Evolutionary conservation across 176 grass and related monocot species (phyloP).

Genomic region (Eremochloa ophiuroides): DNA sequence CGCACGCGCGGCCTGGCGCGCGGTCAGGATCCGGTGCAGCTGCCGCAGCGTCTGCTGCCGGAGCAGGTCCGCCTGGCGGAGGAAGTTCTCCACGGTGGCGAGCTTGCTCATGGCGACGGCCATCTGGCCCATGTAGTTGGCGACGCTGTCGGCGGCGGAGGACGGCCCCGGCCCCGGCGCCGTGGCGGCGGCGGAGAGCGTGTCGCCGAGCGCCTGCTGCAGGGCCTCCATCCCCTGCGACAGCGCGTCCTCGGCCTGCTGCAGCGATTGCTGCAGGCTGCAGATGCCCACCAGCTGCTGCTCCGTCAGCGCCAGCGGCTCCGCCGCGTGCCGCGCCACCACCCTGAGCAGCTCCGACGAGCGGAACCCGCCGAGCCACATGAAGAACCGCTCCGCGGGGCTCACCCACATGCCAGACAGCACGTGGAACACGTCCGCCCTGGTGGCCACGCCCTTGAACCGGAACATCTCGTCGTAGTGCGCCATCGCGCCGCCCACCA

Average conservation of each 20-base stretch:
- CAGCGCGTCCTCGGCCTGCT: constrained; percentile 89
- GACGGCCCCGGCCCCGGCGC: not conserved
- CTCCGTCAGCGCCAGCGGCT: constrained; percentile 70
- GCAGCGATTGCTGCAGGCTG: constrained; percentile 73
- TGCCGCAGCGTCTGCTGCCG: constrained; percentile 88
- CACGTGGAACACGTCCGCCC: constrained; percentile 79
- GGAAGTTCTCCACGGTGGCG: constrained; percentile 76
- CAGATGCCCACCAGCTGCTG: constrained; percentile 90
- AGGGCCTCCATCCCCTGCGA: constrained; percentile 96
- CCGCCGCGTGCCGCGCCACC: constrained; percentile 55
- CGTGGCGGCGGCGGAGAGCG: constrained; percentile 35
- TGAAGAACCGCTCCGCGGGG: constrained; percentile 90
- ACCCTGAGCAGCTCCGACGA: constrained; percentile 86
- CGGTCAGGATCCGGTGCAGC: constrained; percentile 83
- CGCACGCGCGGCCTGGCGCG: constrained; percentile 75
- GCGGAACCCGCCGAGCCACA: constrained; percentile 93
- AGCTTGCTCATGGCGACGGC: constrained; percentile 88
- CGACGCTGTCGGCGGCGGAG: constrained; percentile 37
- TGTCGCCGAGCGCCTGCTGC: constrained; percentile 68
- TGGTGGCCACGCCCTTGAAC: constrained; percentile 58
- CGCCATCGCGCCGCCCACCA: constrained; percentile 57
- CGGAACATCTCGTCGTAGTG: constrained; percentile 80
- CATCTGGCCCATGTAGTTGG: constrained; percentile 98
- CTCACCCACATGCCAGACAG: constrained; percentile 91
- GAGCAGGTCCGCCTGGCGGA: constrained; percentile 82